Evolutionary conservation across 257 asterid species (phyloP), one percentile per base, ranked within the genome.

Genomic region (Nicotiana noctiflora): DNA sequence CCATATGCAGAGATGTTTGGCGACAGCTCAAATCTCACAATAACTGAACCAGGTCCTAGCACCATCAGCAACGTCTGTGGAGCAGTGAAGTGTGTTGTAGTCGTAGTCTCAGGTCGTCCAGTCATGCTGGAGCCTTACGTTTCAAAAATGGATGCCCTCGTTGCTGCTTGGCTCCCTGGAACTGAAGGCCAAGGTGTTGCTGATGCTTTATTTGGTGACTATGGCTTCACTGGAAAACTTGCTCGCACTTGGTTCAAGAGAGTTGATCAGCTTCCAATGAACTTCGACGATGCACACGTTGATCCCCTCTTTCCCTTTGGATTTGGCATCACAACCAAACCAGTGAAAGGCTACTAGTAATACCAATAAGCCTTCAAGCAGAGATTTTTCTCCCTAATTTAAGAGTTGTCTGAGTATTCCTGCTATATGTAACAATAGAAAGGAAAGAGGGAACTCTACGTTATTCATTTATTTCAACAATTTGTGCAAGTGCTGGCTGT

Each of bases 111-210:
- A 0, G 98, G 98, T n/a, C 88, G 97, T 0, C 97, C 98, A 4
- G 89, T 94, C 0, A 94, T 91, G 80, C 59, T 92, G 11, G 88
- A 90, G 88, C 95, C 98, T 0, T 85, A 87, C n/a, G 46, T 92
- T 27, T 32, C 75, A 0, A 81, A 81, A 34, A 88, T 92, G 5
- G 96, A 90, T 6, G 97, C 96, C 2, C 82, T 93, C 5, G 97
- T 92, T 25, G 98, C 98, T 10, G 98, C 96, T 0, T 93, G 98
- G 98, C 96, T 93, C 9, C 98, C 97, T 0, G 98, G 98, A 1
- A 92, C 88, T 2, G 97, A 93, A 72, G 98, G 98, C 2, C 97
- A 84, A 40, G 98, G 98, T 2, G 87, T 93, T 32, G 84, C 98
- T 2, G 96, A 92, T 80, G 89, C 79, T 51, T 75, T 93, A 72